Conservation (phyloP, 306 rosid species). For the Cucumis sativus region Cucumber_9930_V3 NC_026660.2:22866501-22867000, state of each 20-base stretch:
- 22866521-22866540: conserved; percentile 67
- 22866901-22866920: neutral
- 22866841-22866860: neutral
- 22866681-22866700: no score
- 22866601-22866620: neutral
- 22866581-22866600: neutral
- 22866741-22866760: no score
- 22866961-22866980: neutral
- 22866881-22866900: neutral
- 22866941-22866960: neutral
- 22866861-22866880: neutral
- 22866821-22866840: neutral
- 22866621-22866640: neutral
- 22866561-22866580: conserved; percentile 1
- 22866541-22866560: conserved; percentile 86
- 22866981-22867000: neutral
- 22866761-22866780: neutral
- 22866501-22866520: conserved; percentile 33
- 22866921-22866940: neutral
- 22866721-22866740: no score
- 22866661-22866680: no score
- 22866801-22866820: neutral
- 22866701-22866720: no score
- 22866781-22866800: neutral
- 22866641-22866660: neutral